Conservation (phyloP, 2,329 filamentous ascomycete species). For the Epichloe festucae region DNA sequence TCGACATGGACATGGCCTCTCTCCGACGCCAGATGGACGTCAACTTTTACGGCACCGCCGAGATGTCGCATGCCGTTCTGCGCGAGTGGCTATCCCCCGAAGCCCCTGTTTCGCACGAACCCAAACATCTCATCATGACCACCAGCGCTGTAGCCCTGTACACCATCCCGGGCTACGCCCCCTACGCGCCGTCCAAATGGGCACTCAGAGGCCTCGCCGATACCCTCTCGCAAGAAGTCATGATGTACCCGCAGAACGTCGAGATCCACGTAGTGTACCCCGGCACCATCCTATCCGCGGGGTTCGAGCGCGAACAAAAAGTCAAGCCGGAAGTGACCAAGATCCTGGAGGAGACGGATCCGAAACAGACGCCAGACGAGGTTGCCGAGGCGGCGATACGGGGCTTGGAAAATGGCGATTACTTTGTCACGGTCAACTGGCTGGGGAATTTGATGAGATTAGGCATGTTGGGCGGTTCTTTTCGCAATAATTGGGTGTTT, state of each 20-base stretch:
- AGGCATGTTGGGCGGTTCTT: constrained; percentile 38
- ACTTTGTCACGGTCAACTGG: constrained; percentile 63
- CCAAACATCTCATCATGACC: constrained; percentile 80
- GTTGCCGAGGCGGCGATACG: constrained; percentile 59
- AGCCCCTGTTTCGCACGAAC: constrained; percentile 29
- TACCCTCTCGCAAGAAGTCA: constrained; percentile 67
- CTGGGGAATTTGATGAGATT: constrained; percentile 62
- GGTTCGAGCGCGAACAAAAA: constrained; percentile 60
- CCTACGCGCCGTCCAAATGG: constrained; percentile 76
- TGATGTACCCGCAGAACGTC: constrained; percentile 75
- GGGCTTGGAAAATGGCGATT: constrained; percentile 69
- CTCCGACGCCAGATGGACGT: constrained; percentile 76
- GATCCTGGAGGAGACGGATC: constrained; percentile 71
- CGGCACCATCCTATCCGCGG: constrained; percentile 67
- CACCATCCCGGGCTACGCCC: constrained; percentile 68
- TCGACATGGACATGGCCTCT: constrained; percentile 55
- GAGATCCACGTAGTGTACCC: constrained; percentile 74
- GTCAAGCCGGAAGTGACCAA: constrained; percentile 72
- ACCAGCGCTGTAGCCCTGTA: constrained; percentile 64
- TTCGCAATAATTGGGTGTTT: constrained; percentile 45
- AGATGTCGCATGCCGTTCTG: constrained; percentile 72
- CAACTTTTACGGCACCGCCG: constrained; percentile 75
- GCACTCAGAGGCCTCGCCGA: constrained; percentile 77
- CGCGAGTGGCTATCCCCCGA: constrained; percentile 55
- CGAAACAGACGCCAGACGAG: constrained; percentile 61